phyloP scores from a whole-genome alignment of 2,329 filamentous ascomycete genomes.

The Aureobasidium mangrovei region DNA sequence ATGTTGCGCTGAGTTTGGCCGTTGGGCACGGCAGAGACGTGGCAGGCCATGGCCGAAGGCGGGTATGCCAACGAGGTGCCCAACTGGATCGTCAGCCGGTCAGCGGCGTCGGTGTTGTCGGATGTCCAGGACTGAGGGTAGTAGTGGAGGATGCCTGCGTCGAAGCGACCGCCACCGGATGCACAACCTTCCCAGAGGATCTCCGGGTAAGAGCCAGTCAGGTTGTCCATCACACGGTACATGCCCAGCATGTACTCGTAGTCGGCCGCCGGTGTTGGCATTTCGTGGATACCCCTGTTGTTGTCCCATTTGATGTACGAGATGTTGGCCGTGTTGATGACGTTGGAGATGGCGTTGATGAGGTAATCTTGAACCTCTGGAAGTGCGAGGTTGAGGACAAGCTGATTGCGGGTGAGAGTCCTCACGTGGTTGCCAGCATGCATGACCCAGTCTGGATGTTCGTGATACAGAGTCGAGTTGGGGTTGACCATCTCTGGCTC shows the following conservation, averaged over 20 bases:
- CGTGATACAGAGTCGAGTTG: constrained; percentile 50
- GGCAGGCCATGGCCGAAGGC: constrained; percentile 55
- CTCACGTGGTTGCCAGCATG: constrained; percentile 49
- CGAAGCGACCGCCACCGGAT: constrained; percentile 56
- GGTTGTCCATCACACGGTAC: constrained; percentile 52
- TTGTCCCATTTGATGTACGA: constrained; percentile 61
- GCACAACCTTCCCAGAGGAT: constrained; percentile 60
- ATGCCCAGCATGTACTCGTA: constrained; percentile 56
- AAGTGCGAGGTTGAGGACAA: constrained; percentile 53
- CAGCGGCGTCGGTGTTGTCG: constrained; percentile 55
- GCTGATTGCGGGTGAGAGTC: constrained; percentile 48
- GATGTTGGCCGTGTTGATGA: constrained; percentile 47
- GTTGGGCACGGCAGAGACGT: constrained; percentile 54
- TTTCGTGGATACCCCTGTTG: constrained; percentile 56
- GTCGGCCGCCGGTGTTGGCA: constrained; percentile 43
- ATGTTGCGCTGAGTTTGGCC: constrained; percentile 47
- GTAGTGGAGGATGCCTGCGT: constrained; percentile 54
- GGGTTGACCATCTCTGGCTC: constrained; percentile 62
- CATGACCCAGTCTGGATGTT: constrained; percentile 57
- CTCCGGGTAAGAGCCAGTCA: constrained; percentile 52
- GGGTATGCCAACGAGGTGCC: constrained; percentile 57
- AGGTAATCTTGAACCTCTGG: constrained; percentile 56
- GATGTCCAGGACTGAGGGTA: constrained; percentile 60
- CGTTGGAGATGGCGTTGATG: constrained; percentile 45
- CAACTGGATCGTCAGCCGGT: constrained; percentile 54